Evolutionary conservation across 345 rosid genomes (phyloP), one percentile per base, ranked within the genome.

Genomic region (Syzygium aqueum): DNA sequence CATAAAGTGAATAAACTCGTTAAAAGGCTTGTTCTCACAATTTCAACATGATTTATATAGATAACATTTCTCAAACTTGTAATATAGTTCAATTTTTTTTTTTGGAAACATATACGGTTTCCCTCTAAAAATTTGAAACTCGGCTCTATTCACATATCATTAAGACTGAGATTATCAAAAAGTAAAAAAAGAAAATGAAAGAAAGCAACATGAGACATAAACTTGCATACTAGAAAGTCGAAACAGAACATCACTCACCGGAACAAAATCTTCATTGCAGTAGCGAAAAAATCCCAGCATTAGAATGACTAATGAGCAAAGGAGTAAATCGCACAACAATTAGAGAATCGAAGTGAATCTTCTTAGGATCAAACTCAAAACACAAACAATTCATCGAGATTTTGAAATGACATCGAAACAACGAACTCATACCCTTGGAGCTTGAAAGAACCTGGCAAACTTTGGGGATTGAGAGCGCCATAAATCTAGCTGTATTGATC

Each of bases 391-490:
- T 30, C 78, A 33, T 25, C 0, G 5, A 30, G 46, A 2, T 5
- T 67, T 2, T 30, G 12, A 67, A 67, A 30, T 67, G 78, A 30
- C 6, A 0, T 4, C 8, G 23, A 67, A 30, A 67, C 2, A 3
- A 0, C 12, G 3, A 67, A 67, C 1, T 10, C 11, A 65, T 30
- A 30, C 78, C 7, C 78, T 67, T 30, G 43, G 43, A 67, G 6
- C 12, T 67, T 67, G 43, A 67, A 8, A 17, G 12, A 30, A 2
- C 43, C 6, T 1, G 3, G 23, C 2, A 0, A 0, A 30, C 2
- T 67, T 17, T 0, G 22, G 78, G 23, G 78, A 30, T 30, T 30
- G 78, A 8, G 7, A 67, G 78, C 23, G 6, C 13, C 12, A 16
- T 67, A 3, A 17, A 8, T 67, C 43, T 23, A 67, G 23, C 23